Percentiles rank a stretch among this genome's conserved stretches.
Conservation (phyloP, 306 rosid species). For the Inga leiocalycina region DNA sequence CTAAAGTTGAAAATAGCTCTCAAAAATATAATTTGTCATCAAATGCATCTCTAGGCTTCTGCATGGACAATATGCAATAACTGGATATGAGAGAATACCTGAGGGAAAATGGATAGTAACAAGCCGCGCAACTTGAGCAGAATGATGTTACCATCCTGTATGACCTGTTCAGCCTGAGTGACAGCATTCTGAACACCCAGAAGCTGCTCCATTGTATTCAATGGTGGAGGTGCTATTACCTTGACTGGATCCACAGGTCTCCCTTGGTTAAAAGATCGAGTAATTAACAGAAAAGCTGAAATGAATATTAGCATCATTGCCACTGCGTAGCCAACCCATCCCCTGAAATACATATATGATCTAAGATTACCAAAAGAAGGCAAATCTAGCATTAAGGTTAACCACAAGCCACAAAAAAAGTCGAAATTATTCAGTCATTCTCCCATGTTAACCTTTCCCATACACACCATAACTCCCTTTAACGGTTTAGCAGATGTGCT, state of each 20-base stretch:
- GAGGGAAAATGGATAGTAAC: slow-evolving; percentile 77
- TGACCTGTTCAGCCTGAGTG: slow-evolving; percentile 72
- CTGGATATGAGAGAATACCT: slow-evolving; percentile 56
- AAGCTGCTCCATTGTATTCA: slow-evolving; percentile 95
- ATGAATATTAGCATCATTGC: slow-evolving; percentile 52
- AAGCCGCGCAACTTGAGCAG: slow-evolving; percentile 85
- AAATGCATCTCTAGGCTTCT: not conserved
- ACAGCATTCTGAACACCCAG: slow-evolving; percentile 85
- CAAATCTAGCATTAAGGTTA: slow-evolving; percentile 11
- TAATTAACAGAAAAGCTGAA: slow-evolving; percentile 74
- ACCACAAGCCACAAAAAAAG: slow-evolving; percentile 15
- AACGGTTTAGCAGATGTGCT: not conserved
- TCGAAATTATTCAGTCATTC: not conserved
- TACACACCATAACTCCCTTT: not conserved
- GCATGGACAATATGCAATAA: not conserved
- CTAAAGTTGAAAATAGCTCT: slow-evolving; percentile 2
- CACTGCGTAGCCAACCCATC: slow-evolving; percentile 73
- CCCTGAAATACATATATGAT: slow-evolving; percentile 57
- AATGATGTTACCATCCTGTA: slow-evolving; percentile 78
- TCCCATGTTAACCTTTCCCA: not conserved
- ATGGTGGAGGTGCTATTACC: slow-evolving; percentile 79
- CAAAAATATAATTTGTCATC: not conserved
- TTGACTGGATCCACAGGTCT: slow-evolving; percentile 60
- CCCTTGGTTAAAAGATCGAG: slow-evolving; percentile 53
- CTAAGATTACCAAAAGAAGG: slow-evolving; percentile 19